Conservation (phyloP, 148 eudicot species). For the Salicornia ramosissima region DNA sequence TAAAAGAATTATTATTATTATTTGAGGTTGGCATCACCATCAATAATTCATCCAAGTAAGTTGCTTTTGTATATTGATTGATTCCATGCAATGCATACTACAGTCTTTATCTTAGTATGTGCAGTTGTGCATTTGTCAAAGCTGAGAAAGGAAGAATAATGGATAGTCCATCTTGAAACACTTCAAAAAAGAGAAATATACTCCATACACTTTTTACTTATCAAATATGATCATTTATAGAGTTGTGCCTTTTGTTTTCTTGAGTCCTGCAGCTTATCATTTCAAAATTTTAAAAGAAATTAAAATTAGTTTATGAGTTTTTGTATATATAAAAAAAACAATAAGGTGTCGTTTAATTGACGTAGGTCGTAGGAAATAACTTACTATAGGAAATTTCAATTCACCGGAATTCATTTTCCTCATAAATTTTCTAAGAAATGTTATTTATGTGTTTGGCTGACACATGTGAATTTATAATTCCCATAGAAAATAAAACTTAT, state of each 20-base stretch:
- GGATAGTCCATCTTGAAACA: conserved; percentile 14
- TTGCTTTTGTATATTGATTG: not conserved
- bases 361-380: too few relatives aligned
- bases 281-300: not conserved
- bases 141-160: not conserved
- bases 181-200: conserved; percentile 7
- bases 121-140: not conserved
- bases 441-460: too few relatives aligned
- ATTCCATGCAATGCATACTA: not conserved
- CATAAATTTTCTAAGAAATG: too few relatives aligned
- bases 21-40: not conserved
- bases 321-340: too few relatives aligned
- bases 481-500: too few relatives aligned
- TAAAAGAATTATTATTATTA: too few relatives aligned
- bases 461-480: too few relatives aligned
- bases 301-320: too few relatives aligned
- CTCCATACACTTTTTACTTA: not conserved
- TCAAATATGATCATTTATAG: conserved; percentile 6
- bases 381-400: too few relatives aligned
- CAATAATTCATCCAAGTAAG: not conserved
- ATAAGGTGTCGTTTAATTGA: too few relatives aligned
- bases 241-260: conserved; percentile 16
- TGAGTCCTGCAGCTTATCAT: not conserved
- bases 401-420: too few relatives aligned
- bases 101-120: not conserved